Base-by-base conservation (phyloP, 768 basidiomycete species). In the Hortiboletus flavorubellus region DNA sequence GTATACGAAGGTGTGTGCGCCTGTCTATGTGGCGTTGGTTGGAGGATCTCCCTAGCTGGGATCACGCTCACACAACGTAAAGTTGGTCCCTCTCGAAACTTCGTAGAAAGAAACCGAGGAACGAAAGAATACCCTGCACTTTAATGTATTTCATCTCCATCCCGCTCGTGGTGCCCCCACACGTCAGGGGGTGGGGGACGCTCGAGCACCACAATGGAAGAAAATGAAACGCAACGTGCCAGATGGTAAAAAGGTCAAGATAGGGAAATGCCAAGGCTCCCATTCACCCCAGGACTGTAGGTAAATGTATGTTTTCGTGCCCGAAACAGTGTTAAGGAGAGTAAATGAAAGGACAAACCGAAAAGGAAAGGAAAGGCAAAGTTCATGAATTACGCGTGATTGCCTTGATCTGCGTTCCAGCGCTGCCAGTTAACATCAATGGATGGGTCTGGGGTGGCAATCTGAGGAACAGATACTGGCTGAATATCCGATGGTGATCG, bases 401-500 rank as follows among this genome's bases (percentile, higher is more conserved):
- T 58, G 3, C 51, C 48, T 31, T 64, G 55, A 18, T 58, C 55
- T 37, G 53, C 46, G 48, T 39, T 49, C 59, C 53, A 64, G 16
- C 42, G 58, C 41, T 69, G 53, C 66, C 62, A 67, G 33, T 52
- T 59, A n/a, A 35, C 53, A 44, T 68, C 57, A 23, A 38, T 12
- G 15, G 59, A 39, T 31, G 39, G 9, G n/a, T 64, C 64, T 14
- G 55, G 48, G 15, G 47, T 8, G 42, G 51, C 8, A 49, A 34
- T 11, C 45, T 62, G 65, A 51, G 55, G 38, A 37, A 18, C 48
- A 8, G 54, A 23, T 26, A 8, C 49, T 18, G 48, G 50, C 43
- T 53, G 67, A 11, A 38, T 39, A 42, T 67, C 59, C 5, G 59
- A n/a, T n/a, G 65, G 52, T 15, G 60, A 55, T 49, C 67, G 66